Evolutionary conservation across 1,284 basidiomycete species (phyloP).

Genomic region (Trametes polyzona): DNA sequence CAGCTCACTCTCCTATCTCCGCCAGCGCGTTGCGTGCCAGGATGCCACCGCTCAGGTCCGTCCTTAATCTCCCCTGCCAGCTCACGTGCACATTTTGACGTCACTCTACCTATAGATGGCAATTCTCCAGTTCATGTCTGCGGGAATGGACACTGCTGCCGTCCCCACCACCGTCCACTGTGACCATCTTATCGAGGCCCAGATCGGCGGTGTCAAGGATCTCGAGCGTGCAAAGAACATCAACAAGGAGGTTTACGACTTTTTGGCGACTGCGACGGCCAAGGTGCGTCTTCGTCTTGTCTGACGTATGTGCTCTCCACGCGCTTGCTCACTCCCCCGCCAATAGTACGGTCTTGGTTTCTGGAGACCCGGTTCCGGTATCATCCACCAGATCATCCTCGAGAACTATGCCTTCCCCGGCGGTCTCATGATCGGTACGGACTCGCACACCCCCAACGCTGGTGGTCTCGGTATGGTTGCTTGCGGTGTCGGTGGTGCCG

Average conservation of each 20-base stretch:
- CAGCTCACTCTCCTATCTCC: constrained; percentile 9
- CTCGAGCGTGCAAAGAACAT: constrained; percentile 90
- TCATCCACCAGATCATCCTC: constrained; percentile 96
- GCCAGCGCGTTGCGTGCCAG: constrained; percentile 97
- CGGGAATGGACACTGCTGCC: constrained; percentile 96
- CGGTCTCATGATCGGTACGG: constrained; percentile 99
- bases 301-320: constrained; percentile 13
- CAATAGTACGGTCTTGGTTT: constrained; percentile 94
- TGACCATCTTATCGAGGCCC: constrained; percentile 99
- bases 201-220: constrained; percentile 93
- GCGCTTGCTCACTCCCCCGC: background rate
- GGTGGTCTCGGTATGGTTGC: constrained; percentile 99
- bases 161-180: constrained; percentile 99
- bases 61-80: constrained; percentile 7
- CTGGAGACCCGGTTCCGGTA: constrained; percentile 99
- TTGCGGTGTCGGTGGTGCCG: constrained; percentile 98
- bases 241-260: constrained; percentile 99
- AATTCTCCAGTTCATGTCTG: constrained; percentile 99
- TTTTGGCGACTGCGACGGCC: constrained; percentile 96
- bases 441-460: constrained; percentile 99
- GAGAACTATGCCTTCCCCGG: constrained; percentile 99
- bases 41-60: constrained; percentile 90
- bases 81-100: constrained; percentile 26
- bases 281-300: constrained; percentile 54
- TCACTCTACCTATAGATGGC: constrained; percentile 78